phyloP scores from a whole-genome alignment of 2,329 filamentous ascomycete species.

The Diaporthe ilicicola region DNA sequence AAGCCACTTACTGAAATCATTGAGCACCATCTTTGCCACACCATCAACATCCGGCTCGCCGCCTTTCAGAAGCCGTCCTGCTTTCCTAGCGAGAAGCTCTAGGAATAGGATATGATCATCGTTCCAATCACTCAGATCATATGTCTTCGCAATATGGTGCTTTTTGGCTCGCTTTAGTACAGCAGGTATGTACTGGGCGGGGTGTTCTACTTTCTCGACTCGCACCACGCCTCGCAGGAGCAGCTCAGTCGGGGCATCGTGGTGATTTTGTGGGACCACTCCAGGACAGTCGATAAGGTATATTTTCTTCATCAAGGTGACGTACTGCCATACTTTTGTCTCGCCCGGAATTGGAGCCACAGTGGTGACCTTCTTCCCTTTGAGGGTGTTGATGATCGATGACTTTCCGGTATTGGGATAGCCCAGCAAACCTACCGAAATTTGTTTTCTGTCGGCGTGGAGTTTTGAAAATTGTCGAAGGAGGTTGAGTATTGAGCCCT shows the following conservation, averaged over 20 bases:
- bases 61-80: conserved; percentile 84
- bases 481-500: conserved; percentile 91
- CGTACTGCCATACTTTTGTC: conserved; percentile 96
- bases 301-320: conserved; percentile 83
- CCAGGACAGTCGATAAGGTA: conserved; percentile 97
- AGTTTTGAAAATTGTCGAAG: conserved; percentile 92
- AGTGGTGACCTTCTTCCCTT: conserved; percentile 92
- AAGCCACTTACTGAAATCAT: conserved; percentile 73
- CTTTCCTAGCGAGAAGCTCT: conserved; percentile 86
- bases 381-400: conserved; percentile 94
- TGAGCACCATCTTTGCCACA: conserved; percentile 95
- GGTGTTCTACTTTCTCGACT: conserved; percentile 95
- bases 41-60: conserved; percentile 96
- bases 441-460: conserved; percentile 91
- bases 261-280: conserved; percentile 88
- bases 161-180: conserved; percentile 82
- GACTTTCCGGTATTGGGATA: conserved; percentile 97
- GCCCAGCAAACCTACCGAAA: conserved; percentile 84
- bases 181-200: conserved; percentile 92
- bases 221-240: conserved; percentile 90
- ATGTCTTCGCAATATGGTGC: conserved; percentile 91
- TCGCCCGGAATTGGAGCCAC: conserved; percentile 95
- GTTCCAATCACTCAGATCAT: conserved; percentile 83
- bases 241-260: conserved; percentile 86
- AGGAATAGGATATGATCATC: conserved; percentile 84